Evolutionary conservation across 768 basidiomycete species (phyloP).

Genomic region (Tricholomella constricta): DNA sequence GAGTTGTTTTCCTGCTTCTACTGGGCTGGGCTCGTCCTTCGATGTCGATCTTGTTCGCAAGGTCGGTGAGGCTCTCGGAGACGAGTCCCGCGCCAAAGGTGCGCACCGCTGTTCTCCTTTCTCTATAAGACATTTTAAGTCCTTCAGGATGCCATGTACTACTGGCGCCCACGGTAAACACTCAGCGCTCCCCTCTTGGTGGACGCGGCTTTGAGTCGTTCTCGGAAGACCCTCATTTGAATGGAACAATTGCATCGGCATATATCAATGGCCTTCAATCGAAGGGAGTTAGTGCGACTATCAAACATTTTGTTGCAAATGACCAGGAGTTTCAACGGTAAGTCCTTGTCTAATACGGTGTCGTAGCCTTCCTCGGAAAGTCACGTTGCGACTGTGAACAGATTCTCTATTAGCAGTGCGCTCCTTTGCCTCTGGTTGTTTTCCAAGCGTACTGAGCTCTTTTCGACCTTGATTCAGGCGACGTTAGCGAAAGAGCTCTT

Average conservation of each 20-base stretch:
- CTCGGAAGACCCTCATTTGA: slow-evolving; percentile 61
- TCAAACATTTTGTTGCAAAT: slow-evolving; percentile 67
- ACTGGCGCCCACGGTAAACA: slow-evolving; percentile 68
- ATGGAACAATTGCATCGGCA: slow-evolving; percentile 56
- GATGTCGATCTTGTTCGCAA: slow-evolving; percentile 48
- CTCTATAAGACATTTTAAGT: slow-evolving; percentile 5
- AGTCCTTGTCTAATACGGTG: background rate
- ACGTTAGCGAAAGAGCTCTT: slow-evolving; percentile 46
- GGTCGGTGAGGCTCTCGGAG: slow-evolving; percentile 53
- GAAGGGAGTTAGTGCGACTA: slow-evolving; percentile 57
- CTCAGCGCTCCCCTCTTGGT: slow-evolving; percentile 58
- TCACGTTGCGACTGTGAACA: slow-evolving; percentile 5
- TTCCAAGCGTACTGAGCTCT: background rate
- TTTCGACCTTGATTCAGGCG: slow-evolving; percentile 30
- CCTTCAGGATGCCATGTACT: slow-evolving; percentile 45
- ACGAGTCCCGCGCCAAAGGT: slow-evolving; percentile 55
- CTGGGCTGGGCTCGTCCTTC: slow-evolving; percentile 57
- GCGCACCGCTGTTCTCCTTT: background rate
- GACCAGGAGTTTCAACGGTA: slow-evolving; percentile 62
- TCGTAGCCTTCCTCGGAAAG: background rate
- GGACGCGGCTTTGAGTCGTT: slow-evolving; percentile 65
- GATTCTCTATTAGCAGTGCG: slow-evolving; percentile 51
- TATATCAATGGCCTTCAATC: slow-evolving; percentile 66
- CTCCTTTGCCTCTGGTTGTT: background rate
- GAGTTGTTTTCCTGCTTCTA: slow-evolving; percentile 59